Percentiles rank a stretch among this genome's conserved stretches.
Evolutionary conservation across 352 stramenopile genomes (phyloP).

Genomic region (Phytophthora pistaciae): DNA sequence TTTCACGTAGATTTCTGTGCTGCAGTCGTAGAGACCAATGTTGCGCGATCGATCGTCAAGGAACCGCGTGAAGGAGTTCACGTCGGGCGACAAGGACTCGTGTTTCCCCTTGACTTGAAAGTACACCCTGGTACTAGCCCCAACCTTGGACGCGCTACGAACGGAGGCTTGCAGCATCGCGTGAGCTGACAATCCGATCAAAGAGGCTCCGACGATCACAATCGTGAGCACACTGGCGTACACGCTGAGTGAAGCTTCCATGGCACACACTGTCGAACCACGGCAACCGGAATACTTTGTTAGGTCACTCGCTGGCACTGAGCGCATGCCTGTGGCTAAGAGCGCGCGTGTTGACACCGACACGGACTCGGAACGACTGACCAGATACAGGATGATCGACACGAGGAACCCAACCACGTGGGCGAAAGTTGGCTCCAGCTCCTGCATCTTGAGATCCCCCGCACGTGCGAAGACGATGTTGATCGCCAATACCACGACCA

Average conservation of each 20-base stretch:
- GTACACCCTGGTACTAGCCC: neutral
- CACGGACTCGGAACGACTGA: conserved; percentile 16
- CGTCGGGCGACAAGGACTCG: conserved; percentile 2
- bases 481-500: conserved; percentile 39
- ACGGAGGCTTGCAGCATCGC: conserved; percentile 24
- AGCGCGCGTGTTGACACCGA: conserved; percentile 17
- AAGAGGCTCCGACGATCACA: conserved; percentile 10
- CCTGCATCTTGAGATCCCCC: conserved; percentile 45
- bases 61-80: conserved; percentile 50
- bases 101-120: neutral
- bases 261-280: conserved; percentile 40
- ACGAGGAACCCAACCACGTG: conserved; percentile 39
- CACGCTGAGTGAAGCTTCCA: conserved; percentile 26
- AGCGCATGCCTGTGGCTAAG: conserved; percentile 37
- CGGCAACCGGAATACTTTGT: conserved; percentile 44
- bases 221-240: conserved; percentile 35
- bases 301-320: conserved; percentile 27
- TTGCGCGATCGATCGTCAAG: conserved; percentile 44
- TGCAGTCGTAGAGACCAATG: conserved; percentile 39
- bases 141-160: conserved; percentile 7
- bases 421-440: conserved; percentile 49
- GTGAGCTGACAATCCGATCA: conserved; percentile 26
- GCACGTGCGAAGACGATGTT: conserved; percentile 48
- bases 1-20: conserved; percentile 40
- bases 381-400: conserved; percentile 30